Percentiles rank a stretch among this genome's conserved stretches.
Conservation (phyloP, 148 eudicot species). For the Heliamphora exappendiculata region DNA sequence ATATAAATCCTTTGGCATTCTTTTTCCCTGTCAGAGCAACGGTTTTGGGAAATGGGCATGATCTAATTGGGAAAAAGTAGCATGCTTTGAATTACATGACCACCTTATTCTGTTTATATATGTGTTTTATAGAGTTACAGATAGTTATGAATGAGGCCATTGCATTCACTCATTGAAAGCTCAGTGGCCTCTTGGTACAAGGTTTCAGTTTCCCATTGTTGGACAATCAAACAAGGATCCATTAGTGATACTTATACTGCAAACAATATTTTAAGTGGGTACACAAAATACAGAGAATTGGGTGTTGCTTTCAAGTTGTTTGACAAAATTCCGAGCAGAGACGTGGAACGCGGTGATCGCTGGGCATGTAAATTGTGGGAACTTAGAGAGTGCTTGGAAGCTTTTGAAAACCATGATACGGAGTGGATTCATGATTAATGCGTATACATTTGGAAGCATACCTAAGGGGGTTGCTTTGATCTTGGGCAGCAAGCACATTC, state of each 20-base stretch:
- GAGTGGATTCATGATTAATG: conserved; percentile 34
- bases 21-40: neutral
- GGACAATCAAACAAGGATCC: conserved; percentile 37
- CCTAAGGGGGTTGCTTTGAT: conserved; percentile 52
- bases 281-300: conserved; percentile 32
- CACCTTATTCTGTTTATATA: neutral
- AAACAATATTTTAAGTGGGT: conserved; percentile 36
- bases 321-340: conserved; percentile 59
- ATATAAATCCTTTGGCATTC: neutral
- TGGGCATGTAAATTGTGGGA: conserved; percentile 46
- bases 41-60: neutral
- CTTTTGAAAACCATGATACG: conserved; percentile 40
- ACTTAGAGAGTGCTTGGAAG: conserved; percentile 31
- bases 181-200: conserved; percentile 15
- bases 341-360: conserved; percentile 44
- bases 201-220: conserved; percentile 34
- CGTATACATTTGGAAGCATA: conserved; percentile 56
- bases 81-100: neutral
- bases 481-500: conserved; percentile 54
- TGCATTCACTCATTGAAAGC: conserved; percentile 19
- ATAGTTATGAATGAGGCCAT: conserved; percentile 37
- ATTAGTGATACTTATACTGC: conserved; percentile 27
- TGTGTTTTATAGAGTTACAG: neutral
- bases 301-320: conserved; percentile 49
- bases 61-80: neutral